Evolutionary conservation across 306 rosid genomes (phyloP).

Genomic region (Glycyrrhiza uralensis): DNA sequence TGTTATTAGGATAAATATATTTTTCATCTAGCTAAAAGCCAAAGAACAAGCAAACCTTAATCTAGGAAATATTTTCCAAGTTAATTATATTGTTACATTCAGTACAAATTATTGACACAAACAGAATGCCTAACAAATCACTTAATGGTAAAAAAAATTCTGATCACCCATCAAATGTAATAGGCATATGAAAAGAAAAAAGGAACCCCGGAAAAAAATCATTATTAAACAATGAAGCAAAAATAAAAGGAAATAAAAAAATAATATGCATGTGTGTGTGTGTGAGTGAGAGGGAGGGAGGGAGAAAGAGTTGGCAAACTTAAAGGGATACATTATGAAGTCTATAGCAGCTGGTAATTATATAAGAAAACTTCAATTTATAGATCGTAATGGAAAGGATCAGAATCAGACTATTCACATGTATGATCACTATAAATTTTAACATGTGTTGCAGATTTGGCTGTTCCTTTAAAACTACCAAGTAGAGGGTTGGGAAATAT

Average conservation of each 20-base stretch:
- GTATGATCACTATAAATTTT: slow-evolving; percentile 1
- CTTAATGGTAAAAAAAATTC: neutral
- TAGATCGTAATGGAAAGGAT: neutral
- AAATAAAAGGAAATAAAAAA: neutral
- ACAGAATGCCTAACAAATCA: neutral
- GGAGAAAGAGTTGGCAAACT: neutral
- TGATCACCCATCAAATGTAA: neutral
- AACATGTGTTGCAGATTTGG: slow-evolving; percentile 14
- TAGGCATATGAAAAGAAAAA: neutral
- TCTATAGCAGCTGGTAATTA: neutral
- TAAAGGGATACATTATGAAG: neutral
- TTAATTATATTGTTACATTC: slow-evolving; percentile 13
- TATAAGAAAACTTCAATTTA: neutral
- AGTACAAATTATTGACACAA: neutral
- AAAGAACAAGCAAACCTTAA: neutral
- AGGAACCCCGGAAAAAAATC: neutral
- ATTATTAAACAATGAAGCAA: neutral
- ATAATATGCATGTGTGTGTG: neutral
- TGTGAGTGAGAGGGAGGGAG: neutral
- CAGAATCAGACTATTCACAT: slow-evolving; percentile 13
- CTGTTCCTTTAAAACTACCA: neutral
- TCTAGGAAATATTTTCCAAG: neutral
- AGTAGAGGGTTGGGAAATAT: slow-evolving; percentile 19
- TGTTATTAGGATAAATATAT: neutral
- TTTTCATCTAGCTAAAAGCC: neutral